phyloP scores from a whole-genome alignment of 2,329 filamentous ascomycete genomes.

The Didymella pomorum region DNA sequence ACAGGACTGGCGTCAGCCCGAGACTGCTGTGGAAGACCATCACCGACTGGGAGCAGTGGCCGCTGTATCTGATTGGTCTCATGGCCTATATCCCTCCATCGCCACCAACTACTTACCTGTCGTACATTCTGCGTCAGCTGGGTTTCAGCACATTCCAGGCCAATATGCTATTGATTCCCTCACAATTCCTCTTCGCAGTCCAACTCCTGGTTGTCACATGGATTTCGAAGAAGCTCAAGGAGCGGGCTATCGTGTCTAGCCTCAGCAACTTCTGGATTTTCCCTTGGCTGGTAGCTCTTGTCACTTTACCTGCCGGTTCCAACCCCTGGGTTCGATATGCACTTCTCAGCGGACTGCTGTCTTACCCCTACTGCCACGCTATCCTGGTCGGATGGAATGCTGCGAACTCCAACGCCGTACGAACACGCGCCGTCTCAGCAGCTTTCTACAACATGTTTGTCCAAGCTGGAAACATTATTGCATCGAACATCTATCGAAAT shows the following conservation, averaged over 20 bases:
- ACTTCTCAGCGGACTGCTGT: constrained; percentile 59
- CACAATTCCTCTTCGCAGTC: constrained; percentile 48
- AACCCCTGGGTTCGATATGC: constrained; percentile 62
- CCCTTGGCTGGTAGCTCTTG: constrained; percentile 64
- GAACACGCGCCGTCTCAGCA: constrained; percentile 51
- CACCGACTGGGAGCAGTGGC: constrained; percentile 45
- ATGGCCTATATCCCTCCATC: constrained; percentile 52
- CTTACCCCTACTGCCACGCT: constrained; percentile 62
- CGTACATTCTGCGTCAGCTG: constrained; percentile 64
- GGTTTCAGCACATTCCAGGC: constrained; percentile 70
- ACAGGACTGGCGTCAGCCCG: constrained; percentile 38
- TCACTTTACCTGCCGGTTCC: constrained; percentile 54
- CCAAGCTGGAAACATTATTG: constrained; percentile 58
- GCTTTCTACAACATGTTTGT: constrained; percentile 56
- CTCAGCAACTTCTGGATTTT: constrained; percentile 67
- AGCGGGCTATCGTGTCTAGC: constrained; percentile 57
- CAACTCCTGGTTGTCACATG: constrained; percentile 57
- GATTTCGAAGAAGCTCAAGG: constrained; percentile 57
- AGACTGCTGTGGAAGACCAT: constrained; percentile 33
- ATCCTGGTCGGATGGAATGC: constrained; percentile 53
- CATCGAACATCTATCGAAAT: constrained; percentile 58
- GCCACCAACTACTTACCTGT: constrained; percentile 53
- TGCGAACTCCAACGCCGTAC: constrained; percentile 51
- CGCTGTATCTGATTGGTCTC: constrained; percentile 49
- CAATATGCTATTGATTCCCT: constrained; percentile 69